These are phyloP conservation scores for Xylaria sp. DNA, from an alignment of 2,329 filamentous ascomycete genomes.

Conservation along the genomic window DNA sequence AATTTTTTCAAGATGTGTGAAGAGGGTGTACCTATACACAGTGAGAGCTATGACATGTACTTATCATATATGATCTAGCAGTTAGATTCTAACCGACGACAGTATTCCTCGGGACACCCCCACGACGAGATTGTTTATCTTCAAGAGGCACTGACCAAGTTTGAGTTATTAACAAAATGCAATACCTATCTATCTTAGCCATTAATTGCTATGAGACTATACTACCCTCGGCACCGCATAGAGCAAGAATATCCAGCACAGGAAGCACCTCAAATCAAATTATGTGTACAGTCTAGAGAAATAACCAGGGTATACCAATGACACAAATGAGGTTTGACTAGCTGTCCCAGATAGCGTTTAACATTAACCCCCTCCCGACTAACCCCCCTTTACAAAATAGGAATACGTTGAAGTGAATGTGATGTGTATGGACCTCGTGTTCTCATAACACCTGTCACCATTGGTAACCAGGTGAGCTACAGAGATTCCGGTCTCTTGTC, in stretches of 20 bases:
- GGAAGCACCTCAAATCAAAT: background rate
- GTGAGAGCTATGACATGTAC: background rate
- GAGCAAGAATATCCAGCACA: background rate
- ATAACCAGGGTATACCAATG: slow-evolving; percentile 18
- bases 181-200: background rate
- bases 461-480: slow-evolving; percentile 4
- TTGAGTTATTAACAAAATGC: background rate
- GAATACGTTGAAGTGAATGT: slow-evolving; percentile 16
- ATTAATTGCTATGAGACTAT: background rate
- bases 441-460: background rate
- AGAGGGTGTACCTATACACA: too few relatives aligned
- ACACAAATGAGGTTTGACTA: slow-evolving; percentile 5
- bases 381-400: slow-evolving; percentile 4
- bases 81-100: too few relatives aligned
- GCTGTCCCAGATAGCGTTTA: background rate
- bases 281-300: slow-evolving; percentile 24
- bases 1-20: too few relatives aligned
- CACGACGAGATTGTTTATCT: background rate
- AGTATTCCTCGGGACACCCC: too few relatives aligned
- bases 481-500: slow-evolving; percentile 33
- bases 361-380: slow-evolving; percentile 9
- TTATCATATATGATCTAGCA: too few relatives aligned
- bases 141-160: background rate
- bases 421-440: background rate
- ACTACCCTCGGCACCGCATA: background rate